These are phyloP conservation scores for Suhomyces coccinellae DNA, from an alignment of 1,139 yeast species.

Conservation along the genomic window DNA sequence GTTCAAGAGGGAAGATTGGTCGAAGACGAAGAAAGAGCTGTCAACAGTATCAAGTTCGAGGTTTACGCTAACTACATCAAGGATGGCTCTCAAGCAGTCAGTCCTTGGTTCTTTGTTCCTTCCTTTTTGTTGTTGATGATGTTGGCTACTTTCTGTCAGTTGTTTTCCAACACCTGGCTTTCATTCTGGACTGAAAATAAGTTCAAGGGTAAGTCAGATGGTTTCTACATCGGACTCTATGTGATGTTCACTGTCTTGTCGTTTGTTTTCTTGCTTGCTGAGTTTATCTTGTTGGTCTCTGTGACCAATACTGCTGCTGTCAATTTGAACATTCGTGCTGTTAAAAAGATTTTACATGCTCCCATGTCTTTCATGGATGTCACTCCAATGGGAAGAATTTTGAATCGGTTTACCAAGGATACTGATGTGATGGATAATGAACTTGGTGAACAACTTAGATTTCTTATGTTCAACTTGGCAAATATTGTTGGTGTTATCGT, in stretches of 20 bases:
- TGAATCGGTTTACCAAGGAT: conserved; percentile 75
- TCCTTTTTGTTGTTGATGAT: conserved; percentile 22
- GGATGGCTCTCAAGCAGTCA: conserved; percentile 17
- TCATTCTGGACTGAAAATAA: conserved; percentile 75
- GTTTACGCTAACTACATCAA: conserved; percentile 19
- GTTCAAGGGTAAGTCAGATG: conserved; percentile 46
- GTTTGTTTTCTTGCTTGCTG: conserved; percentile 36
- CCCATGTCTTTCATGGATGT: conserved; percentile 62
- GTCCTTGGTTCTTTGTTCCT: conserved; percentile 22
- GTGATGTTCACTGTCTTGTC: conserved; percentile 53
- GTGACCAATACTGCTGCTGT: conserved; percentile 49
- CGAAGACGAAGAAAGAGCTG: conserved; percentile 24
- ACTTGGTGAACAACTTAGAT: conserved; percentile 57
- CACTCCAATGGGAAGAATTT: conserved; percentile 65
- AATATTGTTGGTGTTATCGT: conserved; percentile 63
- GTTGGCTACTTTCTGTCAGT: conserved; percentile 56
- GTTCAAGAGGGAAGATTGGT: conserved; percentile 34
- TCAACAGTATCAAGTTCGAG: conserved; percentile 16
- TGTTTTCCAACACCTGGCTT: conserved; percentile 79
- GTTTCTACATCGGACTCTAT: conserved; percentile 73
- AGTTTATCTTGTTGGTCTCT: conserved; percentile 50
- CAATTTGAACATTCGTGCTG: conserved; percentile 41
- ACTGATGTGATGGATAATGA: conserved; percentile 82
- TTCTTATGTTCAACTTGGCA: conserved; percentile 51
- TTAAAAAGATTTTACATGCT: conserved; percentile 44